A percentile compares a stretch with the other conserved stretches of the same genome.
phyloP scores from a whole-genome alignment of 83 land plant species.

The Picea mariana region DNA sequence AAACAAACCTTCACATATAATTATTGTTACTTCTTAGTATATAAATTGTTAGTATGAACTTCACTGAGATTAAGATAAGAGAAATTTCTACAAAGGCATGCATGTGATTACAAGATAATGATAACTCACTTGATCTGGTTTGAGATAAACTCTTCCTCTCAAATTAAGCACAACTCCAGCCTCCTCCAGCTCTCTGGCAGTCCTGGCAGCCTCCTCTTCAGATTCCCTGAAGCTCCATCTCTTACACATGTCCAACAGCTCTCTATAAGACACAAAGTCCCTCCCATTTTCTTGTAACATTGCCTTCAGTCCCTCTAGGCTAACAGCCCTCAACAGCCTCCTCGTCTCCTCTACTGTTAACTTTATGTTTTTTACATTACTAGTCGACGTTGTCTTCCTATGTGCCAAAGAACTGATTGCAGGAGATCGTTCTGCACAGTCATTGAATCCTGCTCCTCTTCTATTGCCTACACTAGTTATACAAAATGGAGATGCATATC shows the following conservation, averaged over 20 bases:
- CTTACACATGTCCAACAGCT: constrained; percentile 27
- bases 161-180: constrained; percentile 38
- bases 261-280: constrained; percentile 23
- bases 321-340: constrained; percentile 21
- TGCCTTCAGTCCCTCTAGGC: constrained; percentile 21
- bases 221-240: constrained; percentile 16
- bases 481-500: constrained; percentile 1
- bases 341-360: constrained; percentile 5
- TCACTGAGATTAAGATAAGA: background rate
- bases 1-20: too few relatives aligned
- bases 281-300: constrained; percentile 10
- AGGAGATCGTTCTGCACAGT: background rate
- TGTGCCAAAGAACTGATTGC: background rate
- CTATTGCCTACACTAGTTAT: background rate
- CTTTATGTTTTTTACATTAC: background rate
- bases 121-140: constrained; percentile 31
- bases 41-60: too few relatives aligned
- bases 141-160: constrained; percentile 32
- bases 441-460: background rate
- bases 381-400: background rate
- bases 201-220: constrained; percentile 21
- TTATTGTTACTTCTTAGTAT: too few relatives aligned
- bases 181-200: constrained; percentile 29
- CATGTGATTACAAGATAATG: too few relatives aligned
- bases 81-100: background rate